These are phyloP conservation scores for Solanum sejunctum DNA, from an alignment of 257 asterid species.

Conservation along the genomic window DNA sequence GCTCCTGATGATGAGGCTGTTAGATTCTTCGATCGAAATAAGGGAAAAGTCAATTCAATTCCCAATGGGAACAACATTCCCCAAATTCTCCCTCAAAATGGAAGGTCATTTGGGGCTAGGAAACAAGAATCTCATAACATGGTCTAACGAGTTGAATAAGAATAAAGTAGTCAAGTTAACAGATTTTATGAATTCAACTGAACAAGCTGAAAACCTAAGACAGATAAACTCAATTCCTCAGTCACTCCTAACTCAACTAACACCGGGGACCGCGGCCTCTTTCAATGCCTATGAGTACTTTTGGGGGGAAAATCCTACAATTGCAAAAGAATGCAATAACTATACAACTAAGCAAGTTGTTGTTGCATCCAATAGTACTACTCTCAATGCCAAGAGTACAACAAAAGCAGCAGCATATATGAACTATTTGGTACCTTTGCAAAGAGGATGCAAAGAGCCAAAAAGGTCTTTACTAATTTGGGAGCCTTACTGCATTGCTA, in stretches of 20 bases:
- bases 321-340: not conserved
- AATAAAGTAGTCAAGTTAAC: not conserved
- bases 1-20: slow-evolving; percentile 10
- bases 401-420: not conserved
- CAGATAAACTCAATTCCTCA: not conserved
- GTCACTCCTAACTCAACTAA: not conserved
- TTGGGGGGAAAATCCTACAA: not conserved
- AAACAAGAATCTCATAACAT: not conserved
- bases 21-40: not conserved
- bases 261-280: not conserved
- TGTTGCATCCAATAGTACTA: not conserved
- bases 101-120: not conserved
- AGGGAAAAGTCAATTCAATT: not conserved
- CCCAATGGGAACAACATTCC: not conserved
- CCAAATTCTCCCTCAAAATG: not conserved
- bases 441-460: not conserved
- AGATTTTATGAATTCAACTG: not conserved
- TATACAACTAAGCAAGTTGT: not conserved
- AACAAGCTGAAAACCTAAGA: not conserved
- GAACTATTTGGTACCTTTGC: not conserved
- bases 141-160: not conserved
- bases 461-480: not conserved
- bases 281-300: not conserved
- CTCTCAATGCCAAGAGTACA: not conserved
- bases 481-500: not conserved